These are phyloP conservation scores for Sedum album DNA, from an alignment of 164 flowering plant species.

Conservation along the genomic window DNA sequence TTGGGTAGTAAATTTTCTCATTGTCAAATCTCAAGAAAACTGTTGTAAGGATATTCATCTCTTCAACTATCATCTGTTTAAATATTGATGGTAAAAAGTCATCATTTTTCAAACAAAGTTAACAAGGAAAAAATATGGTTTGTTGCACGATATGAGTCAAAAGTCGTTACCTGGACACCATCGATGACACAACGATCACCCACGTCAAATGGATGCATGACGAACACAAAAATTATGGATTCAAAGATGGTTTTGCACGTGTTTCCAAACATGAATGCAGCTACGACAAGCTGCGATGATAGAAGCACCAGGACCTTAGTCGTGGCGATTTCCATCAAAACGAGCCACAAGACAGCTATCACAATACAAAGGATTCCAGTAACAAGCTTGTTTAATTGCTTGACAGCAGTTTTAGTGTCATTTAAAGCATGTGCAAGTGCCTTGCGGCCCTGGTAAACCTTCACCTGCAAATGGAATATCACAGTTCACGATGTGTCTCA, in stretches of 20 bases:
- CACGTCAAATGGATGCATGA: conserved; percentile 64
- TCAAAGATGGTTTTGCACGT: conserved; percentile 60
- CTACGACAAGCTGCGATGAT: conserved; percentile 44
- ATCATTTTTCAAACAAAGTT: neutral
- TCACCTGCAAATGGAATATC: conserved; percentile 24
- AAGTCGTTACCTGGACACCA: conserved; percentile 34
- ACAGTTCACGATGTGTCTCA: neutral
- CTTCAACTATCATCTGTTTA: conserved; percentile 52
- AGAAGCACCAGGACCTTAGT: conserved; percentile 52
- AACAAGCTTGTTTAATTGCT: conserved; percentile 43
- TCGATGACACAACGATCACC: conserved; percentile 60
- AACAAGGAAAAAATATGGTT: neutral
- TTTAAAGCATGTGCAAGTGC: conserved; percentile 49
- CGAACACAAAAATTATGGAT: conserved; percentile 47
- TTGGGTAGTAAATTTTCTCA: conserved; percentile 53
- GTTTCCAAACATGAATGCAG: conserved; percentile 49
- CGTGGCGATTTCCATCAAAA: conserved; percentile 44
- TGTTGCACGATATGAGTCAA: neutral
- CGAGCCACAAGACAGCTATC: conserved; percentile 39
- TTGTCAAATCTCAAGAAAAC: conserved; percentile 47
- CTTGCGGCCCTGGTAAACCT: conserved; percentile 46
- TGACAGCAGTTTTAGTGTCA: conserved; percentile 57
- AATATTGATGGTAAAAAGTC: neutral
- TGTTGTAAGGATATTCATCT: conserved; percentile 56
- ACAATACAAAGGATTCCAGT: conserved; percentile 29